Conservation (phyloP, 2,329 filamentous ascomycete genomes). For the Talaromyces rugulosus region DNA sequence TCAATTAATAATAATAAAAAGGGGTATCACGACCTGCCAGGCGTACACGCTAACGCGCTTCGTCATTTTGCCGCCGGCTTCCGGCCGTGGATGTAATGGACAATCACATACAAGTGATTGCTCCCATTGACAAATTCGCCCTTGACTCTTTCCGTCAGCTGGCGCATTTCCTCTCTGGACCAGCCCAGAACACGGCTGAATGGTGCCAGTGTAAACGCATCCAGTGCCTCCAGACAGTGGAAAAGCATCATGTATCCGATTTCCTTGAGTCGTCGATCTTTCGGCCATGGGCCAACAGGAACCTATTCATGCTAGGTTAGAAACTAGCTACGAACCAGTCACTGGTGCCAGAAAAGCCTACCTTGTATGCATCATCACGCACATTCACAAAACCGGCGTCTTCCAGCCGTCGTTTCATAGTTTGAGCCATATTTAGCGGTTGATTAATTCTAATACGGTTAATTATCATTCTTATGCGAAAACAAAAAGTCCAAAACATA, state of each 20-base stretch:
- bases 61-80: constrained; percentile 11
- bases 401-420: constrained; percentile 6
- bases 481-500: not conserved
- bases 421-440: constrained; percentile 5
- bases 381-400: constrained; percentile 8
- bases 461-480: not conserved
- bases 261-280: constrained; percentile 21
- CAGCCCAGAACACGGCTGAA: constrained; percentile 22
- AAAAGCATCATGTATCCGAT: constrained; percentile 15
- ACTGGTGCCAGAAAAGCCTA: not conserved
- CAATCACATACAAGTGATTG: constrained; percentile 18
- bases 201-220: constrained; percentile 18
- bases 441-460: constrained; percentile 4
- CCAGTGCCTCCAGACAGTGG: constrained; percentile 17
- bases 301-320: not conserved
- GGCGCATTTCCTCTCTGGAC: constrained; percentile 19
- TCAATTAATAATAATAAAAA: not conserved
- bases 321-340: no score
- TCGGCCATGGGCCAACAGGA: constrained; percentile 23
- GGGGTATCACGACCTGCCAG: not conserved
- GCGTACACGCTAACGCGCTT: not conserved
- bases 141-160: constrained; percentile 17
- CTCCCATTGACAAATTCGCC: constrained; percentile 16
- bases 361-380: constrained; percentile 12
- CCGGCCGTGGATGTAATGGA: constrained; percentile 18